Base-by-base conservation (phyloP, 1,139 yeast genomes). In the Lodderomyces pseudojiufengensis region DNA sequence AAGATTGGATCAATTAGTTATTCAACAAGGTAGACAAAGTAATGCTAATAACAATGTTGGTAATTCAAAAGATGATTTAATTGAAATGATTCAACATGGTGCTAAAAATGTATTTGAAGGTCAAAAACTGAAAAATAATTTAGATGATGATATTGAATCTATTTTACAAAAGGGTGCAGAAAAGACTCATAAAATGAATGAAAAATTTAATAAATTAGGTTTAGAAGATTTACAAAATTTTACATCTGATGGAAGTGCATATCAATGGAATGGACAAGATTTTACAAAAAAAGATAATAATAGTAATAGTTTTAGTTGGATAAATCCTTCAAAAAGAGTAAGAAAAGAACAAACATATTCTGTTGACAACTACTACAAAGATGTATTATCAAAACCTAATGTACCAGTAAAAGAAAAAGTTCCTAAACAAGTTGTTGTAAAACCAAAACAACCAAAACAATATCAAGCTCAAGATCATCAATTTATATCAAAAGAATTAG, bases 221-320 rank as follows among this genome's bases (percentile, higher is more conserved):
- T 66, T 92, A 30, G 97, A 92, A 53, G 97, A 92, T 53, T 64
- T 92, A 41, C 97, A 90, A 54, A 86, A 86, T 54, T 88, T 92
- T 52, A 78, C 90, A 1, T 79, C 88, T 11, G 96, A 88, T 48
- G 78, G 78, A 24, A 86, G 95, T 2, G 92, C 96, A 0, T 92
- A 90, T 59, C 96, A 90, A 57, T 92, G 98, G 98, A 88, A 92
- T 53, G 98, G 98, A 16, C 82, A 86, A 52, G 88, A 90, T 54
- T 92, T 88, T 56, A 85, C 95, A 31, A 84, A 86, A 48, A 76
- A 72, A 46, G 63, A 60, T 9, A 44, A 46, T 29, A 68, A 68
- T 27, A 11, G 3, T 8, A 63, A 65, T 30, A 69, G 73, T 2
- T 70, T 78, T 27, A 62, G 74, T 6, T 87, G 95, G 95, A 82